Evolutionary conservation across 805 yeast species (phyloP).

Genomic region (Candida odintsovae): DNA sequence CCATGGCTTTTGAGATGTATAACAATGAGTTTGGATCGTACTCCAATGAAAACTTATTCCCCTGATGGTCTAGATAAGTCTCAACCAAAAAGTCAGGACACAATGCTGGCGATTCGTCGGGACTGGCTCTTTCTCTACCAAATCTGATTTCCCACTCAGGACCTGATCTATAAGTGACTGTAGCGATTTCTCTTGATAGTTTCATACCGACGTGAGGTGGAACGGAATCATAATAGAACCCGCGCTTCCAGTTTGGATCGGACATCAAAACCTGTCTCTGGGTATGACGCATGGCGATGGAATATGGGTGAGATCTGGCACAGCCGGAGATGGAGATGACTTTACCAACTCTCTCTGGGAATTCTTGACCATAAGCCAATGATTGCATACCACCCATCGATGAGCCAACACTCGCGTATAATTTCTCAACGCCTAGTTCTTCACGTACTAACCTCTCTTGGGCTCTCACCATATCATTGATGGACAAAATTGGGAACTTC

Average conservation of each 20-base stretch:
- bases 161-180: constrained; percentile 90
- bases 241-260: constrained; percentile 92
- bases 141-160: constrained; percentile 96
- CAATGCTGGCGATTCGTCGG: constrained; percentile 70
- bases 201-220: constrained; percentile 97
- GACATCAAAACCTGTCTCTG: constrained; percentile 93
- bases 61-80: constrained; percentile 90
- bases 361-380: constrained; percentile 79
- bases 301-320: constrained; percentile 90
- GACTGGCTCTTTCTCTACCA: constrained; percentile 83
- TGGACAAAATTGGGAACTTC: constrained; percentile 77
- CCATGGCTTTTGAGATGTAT: constrained; percentile 92
- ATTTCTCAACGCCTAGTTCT: constrained; percentile 54
- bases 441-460: constrained; percentile 65
- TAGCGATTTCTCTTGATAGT: constrained; percentile 87
- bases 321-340: constrained; percentile 85
- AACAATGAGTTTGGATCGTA: constrained; percentile 87
- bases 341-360: constrained; percentile 67
- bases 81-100: constrained; percentile 93
- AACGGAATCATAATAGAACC: constrained; percentile 69
- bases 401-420: constrained; percentile 81
- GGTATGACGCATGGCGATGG: constrained; percentile 89
- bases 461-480: constrained; percentile 88
- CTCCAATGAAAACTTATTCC: constrained; percentile 87
- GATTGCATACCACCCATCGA: constrained; percentile 99